Conservation (phyloP, 345 rosid genomes). For the Barbarea vulgaris region DNA sequence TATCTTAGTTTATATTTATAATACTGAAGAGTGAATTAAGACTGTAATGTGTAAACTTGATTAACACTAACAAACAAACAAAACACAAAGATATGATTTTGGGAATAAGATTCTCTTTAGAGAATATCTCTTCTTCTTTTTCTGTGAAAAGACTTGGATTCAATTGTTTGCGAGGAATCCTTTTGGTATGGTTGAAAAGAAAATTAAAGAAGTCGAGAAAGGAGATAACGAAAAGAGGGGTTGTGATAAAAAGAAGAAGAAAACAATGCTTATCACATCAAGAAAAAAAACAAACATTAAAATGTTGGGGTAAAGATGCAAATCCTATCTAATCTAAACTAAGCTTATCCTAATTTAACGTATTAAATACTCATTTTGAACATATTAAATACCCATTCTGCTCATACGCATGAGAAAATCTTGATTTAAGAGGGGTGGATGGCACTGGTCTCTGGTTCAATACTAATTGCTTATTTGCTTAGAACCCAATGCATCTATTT, state of each 20-base stretch:
- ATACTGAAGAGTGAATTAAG: background rate
- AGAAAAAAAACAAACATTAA: constrained; percentile 13
- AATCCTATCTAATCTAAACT: constrained; percentile 17
- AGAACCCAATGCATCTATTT: too few species aligned
- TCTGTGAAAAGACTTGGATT: constrained; percentile 35
- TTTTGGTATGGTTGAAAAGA: constrained; percentile 34
- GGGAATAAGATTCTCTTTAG: constrained; percentile 37
- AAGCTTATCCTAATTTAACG: constrained; percentile 16
- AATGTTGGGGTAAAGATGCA: constrained; percentile 23
- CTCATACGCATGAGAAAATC: too few species aligned
- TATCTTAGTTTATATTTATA: background rate
- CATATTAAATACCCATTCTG: too few species aligned
- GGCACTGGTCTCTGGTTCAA: too few species aligned
- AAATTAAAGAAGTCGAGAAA: constrained; percentile 35
- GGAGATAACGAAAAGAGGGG: constrained; percentile 36
- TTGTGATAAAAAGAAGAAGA: constrained; percentile 36
- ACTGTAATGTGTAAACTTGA: constrained; percentile 4
- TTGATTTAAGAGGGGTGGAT: too few species aligned
- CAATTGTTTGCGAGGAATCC: constrained; percentile 36
- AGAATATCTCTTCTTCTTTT: constrained; percentile 36
- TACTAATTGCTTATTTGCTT: too few species aligned
- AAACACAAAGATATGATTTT: constrained; percentile 32
- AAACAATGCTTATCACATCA: constrained; percentile 41
- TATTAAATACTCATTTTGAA: too few species aligned
- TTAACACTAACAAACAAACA: constrained; percentile 14